Conservation (phyloP, 2,329 filamentous ascomycete genomes). For the Lasiodiplodia theobromae region DNA sequence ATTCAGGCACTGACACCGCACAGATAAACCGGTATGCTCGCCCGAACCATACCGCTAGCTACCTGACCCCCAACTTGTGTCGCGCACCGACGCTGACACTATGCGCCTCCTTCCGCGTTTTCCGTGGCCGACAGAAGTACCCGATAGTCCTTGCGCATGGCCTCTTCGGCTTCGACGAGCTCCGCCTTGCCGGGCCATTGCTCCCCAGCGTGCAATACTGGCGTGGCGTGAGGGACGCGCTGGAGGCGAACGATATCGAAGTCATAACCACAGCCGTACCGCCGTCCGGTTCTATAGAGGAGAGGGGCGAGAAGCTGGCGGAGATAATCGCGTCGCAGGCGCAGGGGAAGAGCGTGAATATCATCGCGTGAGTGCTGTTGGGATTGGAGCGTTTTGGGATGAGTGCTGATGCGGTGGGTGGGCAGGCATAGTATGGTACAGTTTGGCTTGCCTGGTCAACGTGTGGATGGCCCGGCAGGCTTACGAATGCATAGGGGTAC, state of each 20-base stretch:
- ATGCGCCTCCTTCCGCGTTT: slow-evolving; percentile 39
- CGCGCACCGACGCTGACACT: slow-evolving; percentile 1
- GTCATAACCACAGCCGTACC: slow-evolving; percentile 69
- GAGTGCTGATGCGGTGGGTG: slow-evolving; percentile 29
- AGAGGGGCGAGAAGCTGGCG: slow-evolving; percentile 61
- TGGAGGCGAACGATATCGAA: slow-evolving; percentile 63
- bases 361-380: slow-evolving; percentile 61
- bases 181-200: slow-evolving; percentile 60
- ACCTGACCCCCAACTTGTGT: not conserved
- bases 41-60: too few relatives aligned
- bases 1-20: slow-evolving; percentile 31
- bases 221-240: slow-evolving; percentile 67
- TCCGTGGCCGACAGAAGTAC: slow-evolving; percentile 49
- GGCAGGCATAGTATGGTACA: slow-evolving; percentile 63
- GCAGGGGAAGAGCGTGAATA: slow-evolving; percentile 66
- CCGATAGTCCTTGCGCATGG: slow-evolving; percentile 70
- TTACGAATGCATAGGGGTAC: slow-evolving; percentile 46
- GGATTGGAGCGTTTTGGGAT: too few relatives aligned
- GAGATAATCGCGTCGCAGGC: slow-evolving; percentile 61
- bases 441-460: slow-evolving; percentile 1
- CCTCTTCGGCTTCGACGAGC: slow-evolving; percentile 70
- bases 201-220: slow-evolving; percentile 69
- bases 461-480: slow-evolving; percentile 19
- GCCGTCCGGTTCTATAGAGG: slow-evolving; percentile 65
- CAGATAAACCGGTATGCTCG: slow-evolving; percentile 44